Percentiles rank a stretch among this genome's conserved stretches.
Evolutionary conservation across 148 eudicot species (phyloP).

Genomic region (Fagopyrum tataricum): DNA sequence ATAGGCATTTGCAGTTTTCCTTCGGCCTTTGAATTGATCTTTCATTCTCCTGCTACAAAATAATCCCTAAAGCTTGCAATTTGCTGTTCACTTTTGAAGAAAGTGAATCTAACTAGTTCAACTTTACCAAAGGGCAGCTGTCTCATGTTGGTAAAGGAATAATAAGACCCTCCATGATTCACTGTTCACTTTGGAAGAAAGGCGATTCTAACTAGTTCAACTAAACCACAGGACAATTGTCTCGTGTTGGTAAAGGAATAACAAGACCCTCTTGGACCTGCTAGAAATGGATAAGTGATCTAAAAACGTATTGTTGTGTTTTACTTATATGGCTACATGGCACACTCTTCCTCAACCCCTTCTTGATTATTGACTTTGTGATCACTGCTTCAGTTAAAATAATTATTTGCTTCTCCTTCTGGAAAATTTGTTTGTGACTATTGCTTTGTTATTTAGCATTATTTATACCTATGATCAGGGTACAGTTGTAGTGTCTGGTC

Average conservation of each 20-base stretch:
- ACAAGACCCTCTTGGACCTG: neutral
- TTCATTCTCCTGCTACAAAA: neutral
- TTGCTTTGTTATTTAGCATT: conserved; percentile 1
- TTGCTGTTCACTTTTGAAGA: conserved; percentile 1
- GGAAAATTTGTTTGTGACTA: neutral
- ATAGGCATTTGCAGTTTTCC: neutral
- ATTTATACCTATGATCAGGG: conserved; percentile 47
- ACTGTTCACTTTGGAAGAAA: neutral
- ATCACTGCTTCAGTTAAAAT: neutral
- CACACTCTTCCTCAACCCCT: neutral
- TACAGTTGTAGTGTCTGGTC: conserved; percentile 90
- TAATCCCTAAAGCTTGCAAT: neutral
- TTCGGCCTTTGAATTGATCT: neutral
- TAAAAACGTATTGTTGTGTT: neutral
- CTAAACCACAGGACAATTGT: neutral
- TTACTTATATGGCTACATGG: neutral
- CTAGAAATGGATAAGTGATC: neutral
- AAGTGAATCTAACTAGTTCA: neutral
- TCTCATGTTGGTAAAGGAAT: neutral
- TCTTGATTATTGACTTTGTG: neutral
- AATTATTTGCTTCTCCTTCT: neutral
- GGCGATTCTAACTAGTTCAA: neutral
- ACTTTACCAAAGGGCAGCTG: neutral
- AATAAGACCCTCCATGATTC: neutral
- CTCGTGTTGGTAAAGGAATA: neutral